Evolutionary conservation across 164 flowering plant species (phyloP).

Genomic region (Malania oleifera): DNA sequence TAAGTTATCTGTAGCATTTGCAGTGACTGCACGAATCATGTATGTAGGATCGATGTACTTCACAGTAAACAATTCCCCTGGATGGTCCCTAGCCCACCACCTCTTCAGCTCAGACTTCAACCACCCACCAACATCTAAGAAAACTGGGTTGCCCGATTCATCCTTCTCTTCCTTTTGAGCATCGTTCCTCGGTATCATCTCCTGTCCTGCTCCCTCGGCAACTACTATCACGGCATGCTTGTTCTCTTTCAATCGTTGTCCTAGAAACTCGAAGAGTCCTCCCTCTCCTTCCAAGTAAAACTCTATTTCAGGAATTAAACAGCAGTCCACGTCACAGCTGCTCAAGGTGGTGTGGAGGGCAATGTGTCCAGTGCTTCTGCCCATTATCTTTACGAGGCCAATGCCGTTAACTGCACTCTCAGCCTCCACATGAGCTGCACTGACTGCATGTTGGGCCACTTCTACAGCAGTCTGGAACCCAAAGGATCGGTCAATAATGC

Average conservation of each 20-base stretch:
- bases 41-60: slow-evolving; percentile 89
- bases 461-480: slow-evolving; percentile 91
- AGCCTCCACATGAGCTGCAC: slow-evolving; percentile 75
- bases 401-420: slow-evolving; percentile 87
- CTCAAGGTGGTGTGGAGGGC: slow-evolving; percentile 72
- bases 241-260: slow-evolving; percentile 37
- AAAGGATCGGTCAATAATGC: slow-evolving; percentile 78
- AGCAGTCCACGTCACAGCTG: slow-evolving; percentile 86
- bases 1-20: slow-evolving; percentile 71
- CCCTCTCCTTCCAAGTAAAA: slow-evolving; percentile 75
- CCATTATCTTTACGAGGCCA: slow-evolving; percentile 91
- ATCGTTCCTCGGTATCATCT: slow-evolving; percentile 53
- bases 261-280: slow-evolving; percentile 64
- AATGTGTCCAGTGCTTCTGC: slow-evolving; percentile 84
- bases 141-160: slow-evolving; percentile 73
- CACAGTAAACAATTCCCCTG: slow-evolving; percentile 56
- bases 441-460: slow-evolving; percentile 76
- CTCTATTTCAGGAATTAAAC: slow-evolving; percentile 67
- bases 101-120: slow-evolving; percentile 66
- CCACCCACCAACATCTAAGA: slow-evolving; percentile 84
- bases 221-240: slow-evolving; percentile 81
- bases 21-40: slow-evolving; percentile 82
- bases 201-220: slow-evolving; percentile 89
- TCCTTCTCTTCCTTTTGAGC: slow-evolving; percentile 54
- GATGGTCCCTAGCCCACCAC: slow-evolving; percentile 76